phyloP scores from a whole-genome alignment of 2,329 filamentous ascomycete species.

The Aspergillus sp. region DNA sequence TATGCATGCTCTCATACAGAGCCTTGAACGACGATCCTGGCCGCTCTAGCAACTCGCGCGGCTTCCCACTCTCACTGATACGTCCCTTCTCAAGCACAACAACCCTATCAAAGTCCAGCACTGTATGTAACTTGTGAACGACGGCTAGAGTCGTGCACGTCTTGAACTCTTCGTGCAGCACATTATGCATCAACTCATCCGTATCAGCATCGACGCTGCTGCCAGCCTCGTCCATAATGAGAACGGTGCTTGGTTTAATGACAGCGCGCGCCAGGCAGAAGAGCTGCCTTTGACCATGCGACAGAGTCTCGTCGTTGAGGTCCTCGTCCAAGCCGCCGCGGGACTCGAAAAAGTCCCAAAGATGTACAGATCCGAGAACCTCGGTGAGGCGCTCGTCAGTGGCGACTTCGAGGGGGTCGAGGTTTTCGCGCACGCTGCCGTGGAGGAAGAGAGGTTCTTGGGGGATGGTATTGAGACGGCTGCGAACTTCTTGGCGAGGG shows the following conservation, averaged over 20 bases:
- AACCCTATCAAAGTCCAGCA: slow-evolving; percentile 33
- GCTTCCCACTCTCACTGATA: slow-evolving; percentile 15
- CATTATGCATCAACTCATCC: slow-evolving; percentile 49
- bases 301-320: slow-evolving; percentile 45
- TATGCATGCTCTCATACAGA: too few relatives aligned
- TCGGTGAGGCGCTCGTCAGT: slow-evolving; percentile 28
- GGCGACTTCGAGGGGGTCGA: slow-evolving; percentile 27
- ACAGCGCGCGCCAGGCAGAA: slow-evolving; percentile 56
- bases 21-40: too few relatives aligned
- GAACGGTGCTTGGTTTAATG: slow-evolving; percentile 31
- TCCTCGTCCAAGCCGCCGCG: slow-evolving; percentile 34
- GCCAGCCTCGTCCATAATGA: slow-evolving; percentile 40
- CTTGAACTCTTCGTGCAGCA: slow-evolving; percentile 47
- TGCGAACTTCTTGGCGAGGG: slow-evolving; percentile 32
- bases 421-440: slow-evolving; percentile 33
- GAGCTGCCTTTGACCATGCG: slow-evolving; percentile 55
- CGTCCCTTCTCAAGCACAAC: slow-evolving; percentile 29
- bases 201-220: slow-evolving; percentile 50
- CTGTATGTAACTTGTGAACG: slow-evolving; percentile 47
- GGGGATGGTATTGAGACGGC: slow-evolving; percentile 35
- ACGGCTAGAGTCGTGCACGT: slow-evolving; percentile 53
- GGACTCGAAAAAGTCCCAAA: slow-evolving; percentile 29
- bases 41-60: too few relatives aligned
- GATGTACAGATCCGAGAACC: slow-evolving; percentile 32
- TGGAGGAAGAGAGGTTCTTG: slow-evolving; percentile 39